Evolutionary conservation across 106 monocot species (phyloP), one percentile per base, ranked within the genome.

Genomic region (Cymbidium sinense): DNA sequence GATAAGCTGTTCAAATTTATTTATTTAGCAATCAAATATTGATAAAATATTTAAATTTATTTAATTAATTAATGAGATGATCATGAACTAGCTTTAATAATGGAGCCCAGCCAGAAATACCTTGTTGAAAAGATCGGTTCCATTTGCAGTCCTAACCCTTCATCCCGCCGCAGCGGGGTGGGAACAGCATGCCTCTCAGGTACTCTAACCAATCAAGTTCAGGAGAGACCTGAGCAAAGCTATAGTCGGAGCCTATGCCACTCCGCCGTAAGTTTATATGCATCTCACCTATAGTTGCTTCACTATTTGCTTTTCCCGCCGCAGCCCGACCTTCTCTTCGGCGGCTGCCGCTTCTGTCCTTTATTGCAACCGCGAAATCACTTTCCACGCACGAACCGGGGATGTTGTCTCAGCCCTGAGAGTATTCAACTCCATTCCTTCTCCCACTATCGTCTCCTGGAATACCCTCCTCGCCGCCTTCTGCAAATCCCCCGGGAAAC

Each of bases 401-500:
- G 88, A 91, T 71, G 37, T 88, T 29, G 31, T 23, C 55, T 71
- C 82, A 35, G 88, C 91, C 28, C 79, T 50, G 76, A 44, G 17
- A 27, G 51, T 92, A 64, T 89, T 92, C 77, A 79, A 86, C 30
- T 79, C 77, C 21, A 85, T 88, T 82, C 83, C 86, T 34, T 65
- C 31, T 9, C 82, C 78, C 65, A 84, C 67, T 75, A 82, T 71
- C 58, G 50, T 83, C 71, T 87, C 89, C 50, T 89, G 83, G 81
- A 92, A 92, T 80, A 80, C 83, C 30, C 75, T 87, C 65, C 92
- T 92, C 50, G 81, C 92, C 2, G 85, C 41, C 25, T 92, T 82
- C 70, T 73, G 85, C 33, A 83, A 70, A n/a, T 65, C 34, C 19
- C 83, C 83, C 43, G 87, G 87, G 0, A 34, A 39, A 18, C 79